These are phyloP conservation scores for Fusarium dimerum DNA, from an alignment of 2,329 filamentous ascomycete genomes.

Conservation along the genomic window DNA sequence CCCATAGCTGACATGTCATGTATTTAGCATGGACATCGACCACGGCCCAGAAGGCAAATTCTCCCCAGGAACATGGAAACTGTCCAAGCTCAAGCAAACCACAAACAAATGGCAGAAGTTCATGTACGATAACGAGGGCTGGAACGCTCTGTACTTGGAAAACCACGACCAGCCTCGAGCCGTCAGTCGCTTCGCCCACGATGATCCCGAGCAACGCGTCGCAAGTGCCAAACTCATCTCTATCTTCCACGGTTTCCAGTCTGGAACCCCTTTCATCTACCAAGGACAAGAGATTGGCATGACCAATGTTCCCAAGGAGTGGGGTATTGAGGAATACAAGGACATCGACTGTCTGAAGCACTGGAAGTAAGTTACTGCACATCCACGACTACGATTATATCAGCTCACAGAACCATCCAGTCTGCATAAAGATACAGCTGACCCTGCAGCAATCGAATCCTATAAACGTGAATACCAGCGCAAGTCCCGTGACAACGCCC, in stretches of 20 bases:
- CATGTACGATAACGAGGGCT: constrained; percentile 60
- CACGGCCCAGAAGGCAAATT: constrained; percentile 47
- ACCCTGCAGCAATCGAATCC: constrained; percentile 39
- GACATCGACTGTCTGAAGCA: constrained; percentile 63
- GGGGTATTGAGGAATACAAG: constrained; percentile 67
- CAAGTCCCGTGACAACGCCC: constrained; percentile 68
- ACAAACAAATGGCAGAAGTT: constrained; percentile 61
- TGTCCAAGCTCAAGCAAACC: constrained; percentile 53
- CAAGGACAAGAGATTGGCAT: constrained; percentile 71
- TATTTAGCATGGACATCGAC: constrained; percentile 49
- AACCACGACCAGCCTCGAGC: constrained; percentile 66
- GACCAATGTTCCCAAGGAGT: constrained; percentile 61
- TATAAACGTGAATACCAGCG: constrained; percentile 51
- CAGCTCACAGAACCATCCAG: constrained; percentile 22
- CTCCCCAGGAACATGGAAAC: constrained; percentile 44
- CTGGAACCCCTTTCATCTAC: constrained; percentile 67
- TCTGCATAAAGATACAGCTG: constrained; percentile 39
- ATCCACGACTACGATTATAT: background rate
- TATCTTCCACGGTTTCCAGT: constrained; percentile 56
- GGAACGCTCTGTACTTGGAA: constrained; percentile 67
- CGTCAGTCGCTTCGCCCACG: constrained; percentile 56
- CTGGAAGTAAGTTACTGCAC: constrained; percentile 41
- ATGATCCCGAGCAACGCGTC: constrained; percentile 49
- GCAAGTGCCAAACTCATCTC: constrained; percentile 61
- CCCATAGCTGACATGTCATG: constrained; percentile 1